Evolutionary conservation across 768 basidiomycete genomes (phyloP).

Genomic region (Lentinula detonsa): DNA sequence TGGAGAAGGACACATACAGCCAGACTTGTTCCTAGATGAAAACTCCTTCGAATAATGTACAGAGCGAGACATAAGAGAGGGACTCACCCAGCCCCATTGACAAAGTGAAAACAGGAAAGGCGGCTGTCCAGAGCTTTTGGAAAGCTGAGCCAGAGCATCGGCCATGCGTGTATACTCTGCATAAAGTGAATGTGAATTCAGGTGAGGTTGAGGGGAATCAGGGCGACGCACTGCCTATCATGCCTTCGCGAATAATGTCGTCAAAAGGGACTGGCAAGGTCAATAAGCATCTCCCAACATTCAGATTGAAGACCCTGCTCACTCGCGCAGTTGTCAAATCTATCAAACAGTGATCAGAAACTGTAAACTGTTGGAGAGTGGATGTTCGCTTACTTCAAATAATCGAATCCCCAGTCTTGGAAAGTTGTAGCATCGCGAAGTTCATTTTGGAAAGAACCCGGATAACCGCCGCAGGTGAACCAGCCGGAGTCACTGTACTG

Average conservation of each 20-base stretch:
- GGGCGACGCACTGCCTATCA: slow-evolving; percentile 41
- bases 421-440: slow-evolving; percentile 48
- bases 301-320: slow-evolving; percentile 10
- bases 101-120: slow-evolving; percentile 57
- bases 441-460: slow-evolving; percentile 60
- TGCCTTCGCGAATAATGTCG: slow-evolving; percentile 48
- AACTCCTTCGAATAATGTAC: neutral
- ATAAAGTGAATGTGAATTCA: neutral
- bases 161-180: slow-evolving; percentile 59
- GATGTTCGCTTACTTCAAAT: slow-evolving; percentile 45
- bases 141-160: slow-evolving; percentile 46
- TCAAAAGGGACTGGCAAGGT: slow-evolving; percentile 47
- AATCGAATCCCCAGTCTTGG: slow-evolving; percentile 63
- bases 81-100: slow-evolving; percentile 57
- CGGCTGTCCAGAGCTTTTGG: slow-evolving; percentile 35
- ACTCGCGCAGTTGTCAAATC: slow-evolving; percentile 54
- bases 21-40: slow-evolving; percentile 40
- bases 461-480: slow-evolving; percentile 63
- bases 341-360: neutral
- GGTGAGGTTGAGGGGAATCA: no score
- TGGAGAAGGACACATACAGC: slow-evolving; percentile 25
- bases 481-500: slow-evolving; percentile 62
- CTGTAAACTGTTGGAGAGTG: no score
- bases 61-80: neutral
- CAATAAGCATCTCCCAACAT: neutral